phyloP scores from a whole-genome alignment of 2,329 filamentous ascomycete species.

The Exophiala sideris region DNA sequence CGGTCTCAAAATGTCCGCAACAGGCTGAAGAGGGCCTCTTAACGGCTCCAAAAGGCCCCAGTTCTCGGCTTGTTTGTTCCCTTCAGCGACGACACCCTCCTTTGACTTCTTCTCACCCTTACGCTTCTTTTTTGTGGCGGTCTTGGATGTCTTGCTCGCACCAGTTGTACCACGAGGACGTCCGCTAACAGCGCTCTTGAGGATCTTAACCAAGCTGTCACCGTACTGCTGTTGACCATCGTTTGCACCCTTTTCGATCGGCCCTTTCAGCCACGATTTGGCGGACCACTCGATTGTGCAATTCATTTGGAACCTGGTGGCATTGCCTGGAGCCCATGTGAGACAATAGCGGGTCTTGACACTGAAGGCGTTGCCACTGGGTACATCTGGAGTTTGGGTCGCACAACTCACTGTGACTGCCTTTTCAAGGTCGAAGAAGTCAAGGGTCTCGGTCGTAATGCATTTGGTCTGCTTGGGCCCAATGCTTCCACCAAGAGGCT shows the following conservation, averaged over 20 bases:
- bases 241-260: conserved; percentile 92
- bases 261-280: conserved; percentile 96
- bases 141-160: conserved; percentile 41
- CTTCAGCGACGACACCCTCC: conserved; percentile 41
- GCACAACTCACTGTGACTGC: conserved; percentile 75
- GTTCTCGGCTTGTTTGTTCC: conserved; percentile 44
- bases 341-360: conserved; percentile 94
- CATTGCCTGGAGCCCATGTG: conserved; percentile 83
- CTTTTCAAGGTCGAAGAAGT: conserved; percentile 81
- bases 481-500: conserved; percentile 77
- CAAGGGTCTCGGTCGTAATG: conserved; percentile 79
- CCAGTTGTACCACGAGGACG: conserved; percentile 54
- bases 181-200: conserved; percentile 70
- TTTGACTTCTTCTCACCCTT: conserved; percentile 56
- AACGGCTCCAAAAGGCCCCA: conserved; percentile 85
- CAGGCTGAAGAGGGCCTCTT: conserved; percentile 64
- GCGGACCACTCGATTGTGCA: conserved; percentile 94
- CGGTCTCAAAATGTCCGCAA: conserved; percentile 66
- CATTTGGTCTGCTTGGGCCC: conserved; percentile 95
- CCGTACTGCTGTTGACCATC: conserved; percentile 84
- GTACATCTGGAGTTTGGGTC: conserved; percentile 91
- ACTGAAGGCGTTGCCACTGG: conserved; percentile 84
- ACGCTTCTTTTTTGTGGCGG: conserved; percentile 57
- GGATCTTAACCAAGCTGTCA: conserved; percentile 70
- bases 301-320: conserved; percentile 80